Evolutionary conservation across 1,139 yeast species (phyloP).

Genomic region (Protomyces inouyei): DNA sequence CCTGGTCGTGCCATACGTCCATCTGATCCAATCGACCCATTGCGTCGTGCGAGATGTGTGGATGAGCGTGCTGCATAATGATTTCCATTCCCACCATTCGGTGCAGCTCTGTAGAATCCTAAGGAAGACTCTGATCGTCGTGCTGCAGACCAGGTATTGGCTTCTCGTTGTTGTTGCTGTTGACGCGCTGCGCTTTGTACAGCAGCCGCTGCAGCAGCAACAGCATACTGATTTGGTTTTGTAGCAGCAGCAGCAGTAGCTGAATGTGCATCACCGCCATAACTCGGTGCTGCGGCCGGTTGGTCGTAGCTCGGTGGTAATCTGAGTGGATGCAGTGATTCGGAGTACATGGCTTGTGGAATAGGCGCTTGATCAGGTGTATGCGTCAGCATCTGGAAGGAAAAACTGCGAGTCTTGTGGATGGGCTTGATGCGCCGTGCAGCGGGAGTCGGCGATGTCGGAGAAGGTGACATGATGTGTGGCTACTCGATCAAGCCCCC

Average conservation of each 20-base stretch:
- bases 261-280: neutral
- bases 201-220: neutral
- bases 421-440: neutral
- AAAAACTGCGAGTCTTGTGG: neutral
- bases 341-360: constrained; percentile 17
- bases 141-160: neutral
- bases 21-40: too few relatives aligned
- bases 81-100: neutral
- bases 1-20: too few relatives aligned
- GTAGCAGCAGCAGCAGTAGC: neutral
- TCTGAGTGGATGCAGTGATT: constrained; percentile 15
- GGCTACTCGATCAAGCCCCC: too few relatives aligned
- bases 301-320: constrained; percentile 10
- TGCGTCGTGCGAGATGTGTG: too few relatives aligned
- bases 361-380: constrained; percentile 15
- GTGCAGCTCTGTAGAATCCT: neutral
- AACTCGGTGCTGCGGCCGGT: neutral
- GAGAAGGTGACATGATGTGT: too few relatives aligned
- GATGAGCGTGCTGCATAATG: too few relatives aligned
- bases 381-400: constrained; percentile 21
- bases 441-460: neutral
- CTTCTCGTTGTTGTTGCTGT: neutral
- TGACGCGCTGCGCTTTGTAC: neutral
- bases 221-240: neutral
- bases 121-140: neutral